Evolutionary conservation across 2,329 filamentous ascomycete genomes (phyloP), one percentile per base, ranked within the genome.

Genomic region (Colletotrichum sp.): DNA sequence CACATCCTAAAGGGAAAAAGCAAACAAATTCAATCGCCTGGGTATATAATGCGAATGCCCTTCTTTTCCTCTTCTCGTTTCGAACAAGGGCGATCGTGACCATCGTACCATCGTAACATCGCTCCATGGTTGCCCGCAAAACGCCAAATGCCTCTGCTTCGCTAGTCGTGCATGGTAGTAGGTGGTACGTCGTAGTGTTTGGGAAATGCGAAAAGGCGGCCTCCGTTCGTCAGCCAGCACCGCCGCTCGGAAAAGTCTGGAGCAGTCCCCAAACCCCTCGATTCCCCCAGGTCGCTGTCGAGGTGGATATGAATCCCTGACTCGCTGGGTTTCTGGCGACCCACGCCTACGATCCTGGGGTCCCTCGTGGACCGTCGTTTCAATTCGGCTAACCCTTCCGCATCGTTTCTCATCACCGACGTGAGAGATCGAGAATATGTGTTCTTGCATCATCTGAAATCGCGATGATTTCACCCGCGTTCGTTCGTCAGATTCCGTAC

Each of bases 41-140:
- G 74, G 74, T 76, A 74, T 76, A 73, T 65, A 55, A 74, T 73
- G 74, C 74, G 49, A 73, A 76, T 36, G 64, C 44, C 64, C 70
- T 30, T 32, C 26, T 28, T 26, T 57, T 7, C 36, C 34, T 55
- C 62, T 49, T n/a, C 32, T 69, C 55, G 18, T 59, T 69, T 65
- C 70, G 24, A 36, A 62, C 44, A 52, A 65, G 49, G 64, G 32
- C 70, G 62, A 34, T 34, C 64, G 69, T 60, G 21, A 36, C 44
- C 49, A 30, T 76, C 69, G 39, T 76, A 21, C 57, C 70, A 30
- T 73, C 64, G 34, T 69, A 52, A 69, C 36, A 28, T 70, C 28
- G 49, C 34, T 64, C 30, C 68, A 7, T 70, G 57, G 59, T 59
- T 7, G 36, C 39, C 21, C 39, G 70, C 59, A 44, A 64, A 65